Base-by-base conservation (phyloP, 1,284 basidiomycete genomes). In the Marasmius sp. region DNA sequence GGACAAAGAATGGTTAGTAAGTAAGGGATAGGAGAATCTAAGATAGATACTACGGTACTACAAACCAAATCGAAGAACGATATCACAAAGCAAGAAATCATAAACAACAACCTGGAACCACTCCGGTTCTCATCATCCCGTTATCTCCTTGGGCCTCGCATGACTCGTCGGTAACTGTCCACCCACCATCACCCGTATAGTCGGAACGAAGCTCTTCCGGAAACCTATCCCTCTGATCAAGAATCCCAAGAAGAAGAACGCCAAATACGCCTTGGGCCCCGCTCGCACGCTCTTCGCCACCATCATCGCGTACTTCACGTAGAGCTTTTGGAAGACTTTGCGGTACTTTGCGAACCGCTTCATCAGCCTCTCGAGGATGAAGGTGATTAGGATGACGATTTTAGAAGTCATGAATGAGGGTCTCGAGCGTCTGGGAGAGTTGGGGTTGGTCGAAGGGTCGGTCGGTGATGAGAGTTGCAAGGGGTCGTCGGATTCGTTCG, bases 401-500 rank as follows among this genome's bases (percentile, higher is more conserved):
- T 64, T 66, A 22, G 65, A 64, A 18, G 61, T 65, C 7, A 59
- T 50, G 12, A 65, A 39, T 37, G 60, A 56, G 11, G 58, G 45
- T 18, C 52, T 11, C 12, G 52, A 11, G 9, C 34, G 36, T 9
- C 34, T 18, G 16, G 34, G 50, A 16, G 50, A 51, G 16, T 51
- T 51, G 16, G 20, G 52, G 12, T 43, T 43, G 41, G 34, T 3
- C 55, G 62, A 34, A 50, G 34, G 27, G 41, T 56, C 20, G 48
- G 45, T 33, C 33, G 62, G 39, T 58, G 59, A 5, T 51, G 59
- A 33, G 6, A 66, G 61, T 22, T 61, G 60, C 11, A 66, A 39
- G 39, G 65, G 65, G 54, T 66, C 65, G 49, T 65, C 65, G 48
- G 38, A 51, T 60, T 65, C 65, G 36, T 55, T 43, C 27, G 52